Base-by-base conservation (phyloP, 2,329 filamentous ascomycete genomes). In the Didymosphaeria variabile region DNA sequence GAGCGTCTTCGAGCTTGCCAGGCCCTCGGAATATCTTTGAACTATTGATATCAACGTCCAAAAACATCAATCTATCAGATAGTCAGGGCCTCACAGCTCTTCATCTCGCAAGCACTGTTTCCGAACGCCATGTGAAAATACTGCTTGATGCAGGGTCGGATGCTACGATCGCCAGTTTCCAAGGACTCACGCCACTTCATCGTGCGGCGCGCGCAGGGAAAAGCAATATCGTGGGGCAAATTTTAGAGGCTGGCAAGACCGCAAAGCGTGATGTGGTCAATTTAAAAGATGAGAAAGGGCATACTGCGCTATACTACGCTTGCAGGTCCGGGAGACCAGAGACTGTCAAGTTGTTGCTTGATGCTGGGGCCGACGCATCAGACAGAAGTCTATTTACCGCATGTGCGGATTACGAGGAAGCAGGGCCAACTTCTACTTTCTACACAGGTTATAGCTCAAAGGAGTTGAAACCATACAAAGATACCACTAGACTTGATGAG, bases 121-220 rank as follows among this genome's bases (percentile, higher is more conserved):
- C 71, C 0, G 67, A 72, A 40, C 17, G 45, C 0, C 42, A 61
- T 5, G 59, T 76, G 1, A 67, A 64, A 19, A 59, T 59, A 9
- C 68, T 83, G 10, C 67, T 84, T 1, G 68, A 72, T 3, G 71
- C 72, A 4, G 79, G 81, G 4, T 80, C 80, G 0, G 69, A 82
- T 68, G 67, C 77, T 0, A 61, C 53, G 0, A 60, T 66, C 1
- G 26, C 52, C 0, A 81, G 79, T 0, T 13, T 71, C 4, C 72
- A 80, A 7, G 77, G 77, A 0, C 65, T 78, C 47, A 82, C 74
- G 4, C 67, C 77, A 5, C 69, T 84, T 3, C 81, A 84, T 50
- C 55, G 84, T 19, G 79, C 80, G 1, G 71, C 78, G 4, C 71
- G 73, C 13, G 61, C 66, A 4, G 64, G 77, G 26, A 63, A 78